Evolutionary conservation across 2,329 filamentous ascomycete genomes (phyloP).

Genomic region (Cladophialophora bantiana): DNA sequence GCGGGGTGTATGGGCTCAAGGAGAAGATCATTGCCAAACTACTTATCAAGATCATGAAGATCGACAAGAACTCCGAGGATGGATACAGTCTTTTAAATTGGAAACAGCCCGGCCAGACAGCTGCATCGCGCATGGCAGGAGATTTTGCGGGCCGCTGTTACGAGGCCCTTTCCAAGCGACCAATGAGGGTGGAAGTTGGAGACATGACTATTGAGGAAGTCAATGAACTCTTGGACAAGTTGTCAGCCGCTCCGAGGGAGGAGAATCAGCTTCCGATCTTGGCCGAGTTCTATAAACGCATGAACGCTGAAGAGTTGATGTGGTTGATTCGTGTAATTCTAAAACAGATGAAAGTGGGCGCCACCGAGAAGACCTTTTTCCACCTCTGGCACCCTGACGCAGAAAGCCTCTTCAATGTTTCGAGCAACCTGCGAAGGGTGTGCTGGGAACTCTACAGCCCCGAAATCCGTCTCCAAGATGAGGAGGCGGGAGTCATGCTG

Average conservation of each 20-base stretch:
- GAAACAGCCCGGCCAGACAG: constrained; percentile 80
- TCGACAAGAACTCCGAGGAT: constrained; percentile 89
- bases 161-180: constrained; percentile 83
- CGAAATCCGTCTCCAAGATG: constrained; percentile 72
- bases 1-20: constrained; percentile 92
- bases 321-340: constrained; percentile 96
- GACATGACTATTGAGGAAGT: constrained; percentile 88
- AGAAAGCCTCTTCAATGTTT: constrained; percentile 83
- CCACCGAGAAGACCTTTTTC: constrained; percentile 87
- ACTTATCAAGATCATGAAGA: constrained; percentile 90
- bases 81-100: constrained; percentile 85
- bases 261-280: constrained; percentile 84
- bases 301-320: constrained; percentile 92
- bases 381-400: constrained; percentile 82
- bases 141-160: constrained; percentile 92
- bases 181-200: constrained; percentile 75
- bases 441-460: constrained; percentile 92
- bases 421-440: constrained; percentile 85
- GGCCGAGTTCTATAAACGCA: constrained; percentile 81
- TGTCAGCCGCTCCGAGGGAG: constrained; percentile 78
- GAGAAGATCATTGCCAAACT: constrained; percentile 90
- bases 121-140: constrained; percentile 72
- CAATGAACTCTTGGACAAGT: constrained; percentile 80
- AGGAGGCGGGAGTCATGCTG: constrained; percentile 75
- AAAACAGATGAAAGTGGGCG: constrained; percentile 76